Evolutionary conservation across 1,284 basidiomycete species (phyloP), one percentile per base, ranked within the genome.

Genomic region (Boletus smithii): DNA sequence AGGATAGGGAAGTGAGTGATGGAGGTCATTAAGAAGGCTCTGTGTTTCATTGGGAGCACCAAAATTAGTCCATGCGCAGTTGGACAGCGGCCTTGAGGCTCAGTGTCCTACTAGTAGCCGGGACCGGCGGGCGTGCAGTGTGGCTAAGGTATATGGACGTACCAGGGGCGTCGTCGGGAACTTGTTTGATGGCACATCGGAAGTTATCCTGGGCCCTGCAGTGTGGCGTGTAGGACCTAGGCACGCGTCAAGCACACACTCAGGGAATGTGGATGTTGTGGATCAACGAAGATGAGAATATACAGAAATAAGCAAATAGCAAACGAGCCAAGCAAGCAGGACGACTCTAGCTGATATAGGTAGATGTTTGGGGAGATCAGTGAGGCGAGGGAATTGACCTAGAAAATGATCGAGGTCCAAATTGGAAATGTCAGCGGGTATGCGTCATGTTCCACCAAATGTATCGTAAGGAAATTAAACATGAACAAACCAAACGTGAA

Each of bases 211-310:
- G 29, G 42, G 49, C 39, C 38, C 37, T 55, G 45, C 46, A 35
- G 17, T 41, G 51, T 56, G 48, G 46, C 47, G 49, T 46, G 42
- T 29, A 24, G 46, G 46, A 38, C 43, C 42, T 40, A 31, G 42
- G 37, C 60, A 61, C 43, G 58, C 58, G 32, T 60, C 45, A 54
- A 41, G 50, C 58, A 47, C 43, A 50, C 47, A 45, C 30, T 51
- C 48, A 50, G 45, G 43, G 51, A 58, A 46, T 27, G 41, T 35
- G 33, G 26, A 42, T 44, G 24, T 46, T 43, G 42, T 51, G 42
- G 24, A 48, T 56, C 41, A 49, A 45, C 22, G 23, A 40, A 42
- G 30, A 46, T 41, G 48, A 42, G 18, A 44, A 58, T 58, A 54
- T 46, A 54, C 56, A 51, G 32, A 48, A 51, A 49, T 44, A 49